These are phyloP conservation scores for Blastocrithidia nonstop DNA, from an alignment of 208 protist genomes.

Conservation along the genomic window DNA sequence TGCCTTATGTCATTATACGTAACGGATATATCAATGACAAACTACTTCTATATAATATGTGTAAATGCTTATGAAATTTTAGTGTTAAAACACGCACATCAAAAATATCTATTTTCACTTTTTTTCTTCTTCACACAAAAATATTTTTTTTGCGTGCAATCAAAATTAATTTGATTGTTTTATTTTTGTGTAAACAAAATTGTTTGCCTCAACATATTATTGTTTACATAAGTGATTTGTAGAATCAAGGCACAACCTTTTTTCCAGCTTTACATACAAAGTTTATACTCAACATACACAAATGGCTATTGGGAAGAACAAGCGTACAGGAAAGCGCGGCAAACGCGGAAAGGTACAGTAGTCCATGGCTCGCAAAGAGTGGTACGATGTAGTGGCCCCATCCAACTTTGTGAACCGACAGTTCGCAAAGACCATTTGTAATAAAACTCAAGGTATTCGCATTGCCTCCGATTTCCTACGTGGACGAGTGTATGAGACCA, in stretches of 20 bases:
- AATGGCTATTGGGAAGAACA: slow-evolving; percentile 93
- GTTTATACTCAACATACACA: neutral
- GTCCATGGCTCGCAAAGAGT: slow-evolving; percentile 98
- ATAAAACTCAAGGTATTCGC: slow-evolving; percentile 92
- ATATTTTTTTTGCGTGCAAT: neutral
- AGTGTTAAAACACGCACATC: neutral
- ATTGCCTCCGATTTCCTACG: slow-evolving; percentile 92
- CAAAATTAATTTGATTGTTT: neutral
- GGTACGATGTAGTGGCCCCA: slow-evolving; percentile 98
- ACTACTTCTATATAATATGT: neutral
- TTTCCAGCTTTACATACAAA: neutral
- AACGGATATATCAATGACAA: too few relatives aligned
- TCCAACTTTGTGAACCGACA: slow-evolving; percentile 89
- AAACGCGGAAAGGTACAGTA: slow-evolving; percentile 89
- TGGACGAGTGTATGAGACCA: slow-evolving; percentile 95
- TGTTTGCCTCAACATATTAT: neutral
- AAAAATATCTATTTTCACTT: neutral
- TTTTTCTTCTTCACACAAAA: neutral
- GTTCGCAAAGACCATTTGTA: slow-evolving; percentile 96
- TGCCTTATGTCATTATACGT: too few relatives aligned
- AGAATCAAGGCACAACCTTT: neutral
- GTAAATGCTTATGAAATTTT: neutral
- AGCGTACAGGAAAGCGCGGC: slow-evolving; percentile 91
- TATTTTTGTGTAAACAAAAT: neutral
- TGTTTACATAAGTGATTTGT: neutral